A percentile compares a stretch with the other conserved stretches of the same genome.
Evolutionary conservation across 2,329 filamentous ascomycete species (phyloP).

Genomic region (Arthrobotrys megalospora): DNA sequence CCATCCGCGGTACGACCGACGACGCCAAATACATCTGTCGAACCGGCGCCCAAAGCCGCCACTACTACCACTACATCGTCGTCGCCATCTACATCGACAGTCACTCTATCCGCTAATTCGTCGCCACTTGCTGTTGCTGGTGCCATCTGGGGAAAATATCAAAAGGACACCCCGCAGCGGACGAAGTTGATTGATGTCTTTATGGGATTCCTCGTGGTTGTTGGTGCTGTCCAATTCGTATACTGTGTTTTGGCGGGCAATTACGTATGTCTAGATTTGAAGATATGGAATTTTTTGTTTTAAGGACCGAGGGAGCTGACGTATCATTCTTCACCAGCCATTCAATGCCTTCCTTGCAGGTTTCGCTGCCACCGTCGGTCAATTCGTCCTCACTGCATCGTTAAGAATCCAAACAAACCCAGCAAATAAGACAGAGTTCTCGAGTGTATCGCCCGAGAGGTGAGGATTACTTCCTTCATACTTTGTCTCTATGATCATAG

Average conservation of each 20-base stretch:
- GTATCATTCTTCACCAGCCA: conserved; percentile 74
- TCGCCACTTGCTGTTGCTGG: conserved; percentile 47
- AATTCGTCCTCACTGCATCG: conserved; percentile 92
- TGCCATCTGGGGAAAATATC: conserved; percentile 80
- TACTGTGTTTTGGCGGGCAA: conserved; percentile 95
- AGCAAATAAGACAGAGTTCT: conserved; percentile 84
- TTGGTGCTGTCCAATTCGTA: conserved; percentile 90
- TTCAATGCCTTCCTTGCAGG: conserved; percentile 99
- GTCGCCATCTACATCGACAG: conserved; percentile 18
- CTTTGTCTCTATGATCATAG: conserved; percentile 58
- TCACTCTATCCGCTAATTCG: conserved; percentile 32
- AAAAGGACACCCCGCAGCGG: conserved; percentile 85
- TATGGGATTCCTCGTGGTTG: conserved; percentile 85
- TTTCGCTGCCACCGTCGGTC: conserved; percentile 93
- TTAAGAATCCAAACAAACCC: conserved; percentile 92
- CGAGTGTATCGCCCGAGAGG: conserved; percentile 84
- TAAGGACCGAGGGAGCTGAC: conserved; percentile 13
- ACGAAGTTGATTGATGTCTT: conserved; percentile 94
- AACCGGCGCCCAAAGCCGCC: conserved; percentile 26
- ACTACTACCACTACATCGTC: conserved; percentile 21
- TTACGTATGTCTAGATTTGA: conserved; percentile 77
- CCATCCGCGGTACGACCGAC: conserved; percentile 42
- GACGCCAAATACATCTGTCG: conserved; percentile 41
- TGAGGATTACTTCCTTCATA: conserved; percentile 67
- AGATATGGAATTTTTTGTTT: not conserved